Conservation (phyloP, 192 early-diverging fungal genomes). For the Diversispora eburnea region DNA sequence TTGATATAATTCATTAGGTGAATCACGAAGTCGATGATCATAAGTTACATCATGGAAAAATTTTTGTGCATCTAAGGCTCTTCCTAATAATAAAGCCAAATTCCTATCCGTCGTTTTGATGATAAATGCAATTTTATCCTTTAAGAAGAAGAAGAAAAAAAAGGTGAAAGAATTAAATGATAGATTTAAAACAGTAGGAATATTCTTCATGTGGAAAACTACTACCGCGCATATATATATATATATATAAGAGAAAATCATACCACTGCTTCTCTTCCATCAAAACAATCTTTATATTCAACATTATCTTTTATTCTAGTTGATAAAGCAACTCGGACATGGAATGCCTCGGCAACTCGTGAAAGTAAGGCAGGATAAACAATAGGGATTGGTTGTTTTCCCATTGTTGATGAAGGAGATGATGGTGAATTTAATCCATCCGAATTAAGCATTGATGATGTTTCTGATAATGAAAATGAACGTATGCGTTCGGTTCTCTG, state of each 20-base stretch:
- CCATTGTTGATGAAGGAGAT: slow-evolving; percentile 7
- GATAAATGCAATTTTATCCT: slow-evolving; percentile 75
- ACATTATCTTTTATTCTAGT: slow-evolving; percentile 73
- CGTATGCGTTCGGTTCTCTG: slow-evolving; percentile 23
- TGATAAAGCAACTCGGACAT: slow-evolving; percentile 50
- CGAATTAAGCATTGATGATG: slow-evolving; percentile 13
- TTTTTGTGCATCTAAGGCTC: slow-evolving; percentile 84
- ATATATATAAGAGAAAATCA: slow-evolving; percentile 19
- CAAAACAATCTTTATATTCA: slow-evolving; percentile 81
- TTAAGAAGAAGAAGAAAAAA: slow-evolving; percentile 20
- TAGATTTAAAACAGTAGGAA: neutral
- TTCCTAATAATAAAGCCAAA: slow-evolving; percentile 79
- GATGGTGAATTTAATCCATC: slow-evolving; percentile 16
- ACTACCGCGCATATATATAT: neutral
- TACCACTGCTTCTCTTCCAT: slow-evolving; percentile 86
- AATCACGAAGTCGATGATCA: slow-evolving; percentile 84
- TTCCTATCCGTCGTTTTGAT: slow-evolving; percentile 85
- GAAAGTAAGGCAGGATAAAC: slow-evolving; percentile 76
- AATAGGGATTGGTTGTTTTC: slow-evolving; percentile 34
- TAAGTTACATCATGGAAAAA: slow-evolving; percentile 92
- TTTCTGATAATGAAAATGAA: slow-evolving; percentile 31
- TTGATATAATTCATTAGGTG: slow-evolving; percentile 75
- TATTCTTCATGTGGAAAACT: too few species aligned
- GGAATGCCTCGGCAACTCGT: slow-evolving; percentile 64
- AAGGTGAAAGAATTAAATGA: slow-evolving; percentile 12